Evolutionary conservation across 495 filamentous ascomycete genomes (phyloP), one percentile per base, ranked within the genome.

Genomic region (Achaetomiella virescens): DNA sequence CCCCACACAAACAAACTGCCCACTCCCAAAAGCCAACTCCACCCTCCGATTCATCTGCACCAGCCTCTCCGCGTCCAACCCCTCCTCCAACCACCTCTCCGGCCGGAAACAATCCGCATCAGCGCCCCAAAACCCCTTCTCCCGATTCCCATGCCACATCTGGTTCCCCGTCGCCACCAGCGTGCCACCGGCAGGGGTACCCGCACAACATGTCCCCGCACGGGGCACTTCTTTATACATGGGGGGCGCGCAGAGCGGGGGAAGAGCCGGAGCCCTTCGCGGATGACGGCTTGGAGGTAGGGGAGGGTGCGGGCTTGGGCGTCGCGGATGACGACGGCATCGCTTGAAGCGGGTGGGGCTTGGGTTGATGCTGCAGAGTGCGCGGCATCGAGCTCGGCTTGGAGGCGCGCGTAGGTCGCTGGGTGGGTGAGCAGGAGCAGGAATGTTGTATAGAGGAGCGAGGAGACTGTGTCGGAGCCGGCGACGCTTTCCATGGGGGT

Each of bases 401-500:
- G 76, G 45, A 88, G 72, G 38, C 70, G 75, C 7, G 70, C 62
- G 62, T 84, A 85, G 0, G 73, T 68, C 0, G 47, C 33, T 0
- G 74, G 71, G 45, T 75, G 70, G 6, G 67, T 69, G 12, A 85
- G 60, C 21, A 87, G 65, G 57, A 80, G 77, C 21, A 75, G 58
- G 41, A 87, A 66, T 38, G 81, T 71, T 2, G 74, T 76, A 44
- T 75, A 75, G 61, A 88, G 76, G 9, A 78, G 71, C 1, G 78
- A 81, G 0, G 81, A 78, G 0, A 79, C 82, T 11, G 84, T 85
- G 56, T 89, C 85, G 8, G 82, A 78, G n/a, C 82, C 83, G 2
- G 83, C 84, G 10, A 85, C 70, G 43, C 78, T 73, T n/a, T 15
- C n/a, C 11, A 15, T 38, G 6, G 36, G 31, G 68, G 70, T 9